Evolutionary conservation across 768 basidiomycete genomes (phyloP).

Genomic region (Suillus ampliporus): DNA sequence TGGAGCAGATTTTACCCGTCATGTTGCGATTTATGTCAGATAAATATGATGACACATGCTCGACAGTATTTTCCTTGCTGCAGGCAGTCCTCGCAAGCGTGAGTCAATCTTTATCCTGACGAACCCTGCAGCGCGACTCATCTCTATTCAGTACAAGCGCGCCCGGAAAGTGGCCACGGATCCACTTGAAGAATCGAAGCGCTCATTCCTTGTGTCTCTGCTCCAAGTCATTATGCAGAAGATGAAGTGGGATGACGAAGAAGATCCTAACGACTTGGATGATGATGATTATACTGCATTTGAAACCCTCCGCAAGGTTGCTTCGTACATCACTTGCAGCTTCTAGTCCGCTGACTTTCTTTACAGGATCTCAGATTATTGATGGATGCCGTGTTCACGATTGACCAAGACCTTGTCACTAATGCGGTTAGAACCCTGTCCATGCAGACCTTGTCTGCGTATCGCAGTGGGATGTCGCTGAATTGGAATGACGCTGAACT

Average conservation of each 20-base stretch:
- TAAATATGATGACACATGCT: conserved; percentile 86
- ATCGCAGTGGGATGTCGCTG: conserved; percentile 60
- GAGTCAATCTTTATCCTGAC: conserved; percentile 31
- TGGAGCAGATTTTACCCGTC: conserved; percentile 75
- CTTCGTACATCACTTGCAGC: conserved; percentile 3
- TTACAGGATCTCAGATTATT: conserved; percentile 81
- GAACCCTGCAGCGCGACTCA: conserved; percentile 12
- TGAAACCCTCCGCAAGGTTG: conserved; percentile 83
- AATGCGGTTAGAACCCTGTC: conserved; percentile 76
- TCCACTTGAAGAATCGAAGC: conserved; percentile 67
- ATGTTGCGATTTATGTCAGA: conserved; percentile 91
- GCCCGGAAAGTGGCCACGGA: conserved; percentile 62
- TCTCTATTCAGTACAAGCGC: conserved; percentile 76
- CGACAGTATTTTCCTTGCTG: conserved; percentile 83
- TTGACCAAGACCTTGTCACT: conserved; percentile 88
- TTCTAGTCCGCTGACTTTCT: conserved; percentile 20
- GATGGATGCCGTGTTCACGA: conserved; percentile 83
- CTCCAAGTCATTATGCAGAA: conserved; percentile 83
- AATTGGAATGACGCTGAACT: conserved; percentile 95
- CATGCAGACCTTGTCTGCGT: conserved; percentile 74
- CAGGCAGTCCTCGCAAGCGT: conserved; percentile 77
- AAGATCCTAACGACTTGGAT: conserved; percentile 81
- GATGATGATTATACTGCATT: conserved; percentile 88
- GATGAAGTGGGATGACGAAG: conserved; percentile 88
- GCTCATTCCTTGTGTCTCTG: conserved; percentile 78